A percentile compares a stretch with the other conserved stretches of the same genome.
Evolutionary conservation across 1,284 basidiomycete species (phyloP).

Genomic region (Inonotus hispidus): DNA sequence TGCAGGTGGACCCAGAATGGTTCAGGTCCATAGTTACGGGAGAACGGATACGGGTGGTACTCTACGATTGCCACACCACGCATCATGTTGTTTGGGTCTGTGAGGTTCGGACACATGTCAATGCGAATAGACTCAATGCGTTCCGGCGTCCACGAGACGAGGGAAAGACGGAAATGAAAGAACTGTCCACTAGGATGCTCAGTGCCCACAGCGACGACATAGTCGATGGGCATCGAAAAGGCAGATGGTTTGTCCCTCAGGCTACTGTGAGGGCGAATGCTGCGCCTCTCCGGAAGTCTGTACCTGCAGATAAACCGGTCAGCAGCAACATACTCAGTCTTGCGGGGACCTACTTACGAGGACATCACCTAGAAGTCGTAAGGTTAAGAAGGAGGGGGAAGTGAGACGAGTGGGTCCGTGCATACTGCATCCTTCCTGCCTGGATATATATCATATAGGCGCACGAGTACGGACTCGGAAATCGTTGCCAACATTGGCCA

Average conservation of each 20-base stretch:
- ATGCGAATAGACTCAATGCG: not conserved
- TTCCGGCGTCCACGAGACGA: not conserved
- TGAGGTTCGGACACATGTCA: not conserved
- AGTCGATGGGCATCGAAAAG: not conserved
- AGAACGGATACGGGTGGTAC: not conserved
- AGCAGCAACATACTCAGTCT: not conserved
- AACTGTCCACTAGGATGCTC: not conserved
- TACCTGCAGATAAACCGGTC: not conserved
- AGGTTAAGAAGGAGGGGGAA: not conserved
- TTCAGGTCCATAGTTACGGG: not conserved
- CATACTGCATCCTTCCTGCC: not conserved
- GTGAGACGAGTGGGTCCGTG: not conserved
- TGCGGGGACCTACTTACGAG: not conserved
- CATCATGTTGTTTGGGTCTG: not conserved
- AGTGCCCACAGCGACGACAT: not conserved
- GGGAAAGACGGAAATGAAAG: not conserved
- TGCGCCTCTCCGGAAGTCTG: not conserved
- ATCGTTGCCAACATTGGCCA: not conserved
- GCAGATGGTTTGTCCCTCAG: not conserved
- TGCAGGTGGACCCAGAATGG: not conserved
- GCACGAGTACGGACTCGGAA: not conserved
- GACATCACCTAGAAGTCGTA: not conserved
- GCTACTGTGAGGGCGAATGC: not conserved
- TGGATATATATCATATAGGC: not conserved
- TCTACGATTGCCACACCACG: not conserved